Base-by-base conservation (phyloP, 805 yeast species). In the Candida krabiensis region DNA sequence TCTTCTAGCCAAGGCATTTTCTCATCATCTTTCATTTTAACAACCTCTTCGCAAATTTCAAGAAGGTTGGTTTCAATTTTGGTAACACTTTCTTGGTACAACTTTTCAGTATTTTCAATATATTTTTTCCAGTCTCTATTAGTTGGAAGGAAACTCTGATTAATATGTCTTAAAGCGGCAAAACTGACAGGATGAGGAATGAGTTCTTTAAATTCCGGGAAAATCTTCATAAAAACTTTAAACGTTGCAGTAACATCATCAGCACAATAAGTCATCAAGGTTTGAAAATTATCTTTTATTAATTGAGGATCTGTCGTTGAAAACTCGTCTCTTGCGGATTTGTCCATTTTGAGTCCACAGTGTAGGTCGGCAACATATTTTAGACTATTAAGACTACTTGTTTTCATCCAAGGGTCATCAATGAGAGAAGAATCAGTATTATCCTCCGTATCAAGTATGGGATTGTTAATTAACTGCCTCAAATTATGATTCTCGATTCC, bases 161-260 rank as follows among this genome's bases (percentile, higher is more conserved):
- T 80, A 53, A 93, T 67, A 39, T 79, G 82, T 47, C 83, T 71
- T 30, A 93, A 65, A 2, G 96, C 96, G 1, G 93, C 90, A 65
- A 90, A 84, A 12, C 95, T 86, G 2, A 91, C 95, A 0, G 99
- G 97, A 61, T 93, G 99, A 0, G 99, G 96, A 30, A 90, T 79
- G 35, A 78, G 73, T 22, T 67, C 52, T 19, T 75, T 59, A 53
- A 86, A 93, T 24, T 67, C 64, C 1, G 96, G 96, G 22, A 80
- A 77, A 0, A 89, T 75, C 41, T 77, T 77, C 41, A 71, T 67
- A 47, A 82, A 81, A 2, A 91, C 87, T 42, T 66, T 65, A 51
- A 73, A 83, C 0, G 99, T 93, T 1, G 83, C 81, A 6, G 66
- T 64, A 0, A 89, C 96, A 64, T 93, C 99, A 4, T 61, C 64